Conservation (phyloP, 352 stramenopile species). For the Phytopythium litorale region DNA sequence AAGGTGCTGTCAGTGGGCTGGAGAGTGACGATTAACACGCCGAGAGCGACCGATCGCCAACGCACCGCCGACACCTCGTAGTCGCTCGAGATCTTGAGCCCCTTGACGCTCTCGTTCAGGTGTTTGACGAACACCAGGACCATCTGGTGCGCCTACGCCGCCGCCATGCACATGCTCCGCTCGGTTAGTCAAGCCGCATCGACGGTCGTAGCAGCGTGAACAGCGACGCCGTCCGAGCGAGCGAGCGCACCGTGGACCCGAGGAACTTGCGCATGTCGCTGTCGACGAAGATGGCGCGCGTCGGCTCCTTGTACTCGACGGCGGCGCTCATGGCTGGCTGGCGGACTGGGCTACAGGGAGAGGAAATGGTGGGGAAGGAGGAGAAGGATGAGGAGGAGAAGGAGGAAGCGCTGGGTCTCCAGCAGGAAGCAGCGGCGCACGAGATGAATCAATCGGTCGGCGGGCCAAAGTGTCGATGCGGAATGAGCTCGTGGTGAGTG, state of each 20-base stretch:
- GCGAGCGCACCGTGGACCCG: constrained; percentile 44
- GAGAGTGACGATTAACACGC: background rate
- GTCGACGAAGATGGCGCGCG: constrained; percentile 78
- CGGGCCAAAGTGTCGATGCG: no score
- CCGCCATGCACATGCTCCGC: background rate
- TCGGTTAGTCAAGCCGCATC: background rate
- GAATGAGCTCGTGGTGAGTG: no score
- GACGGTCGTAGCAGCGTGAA: background rate
- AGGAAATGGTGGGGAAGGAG: background rate
- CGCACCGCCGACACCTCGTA: constrained; percentile 62
- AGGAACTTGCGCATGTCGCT: constrained; percentile 67
- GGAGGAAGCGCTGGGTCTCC: background rate
- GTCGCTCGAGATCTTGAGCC: constrained; percentile 51
- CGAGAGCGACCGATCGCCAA: background rate
- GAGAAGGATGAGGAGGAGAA: background rate
- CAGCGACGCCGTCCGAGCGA: background rate
- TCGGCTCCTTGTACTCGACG: constrained; percentile 45
- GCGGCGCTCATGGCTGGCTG: constrained; percentile 6
- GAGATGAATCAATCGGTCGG: no score
- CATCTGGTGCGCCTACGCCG: constrained; percentile 67
- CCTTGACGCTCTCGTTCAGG: constrained; percentile 76
- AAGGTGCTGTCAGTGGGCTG: background rate
- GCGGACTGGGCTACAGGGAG: background rate
- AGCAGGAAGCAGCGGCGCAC: no score
- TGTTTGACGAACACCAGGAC: constrained; percentile 80